These are phyloP conservation scores for Tetradesmus lagerheimii DNA, from an alignment of 139 green algal genomes.

Conservation along the genomic window DNA sequence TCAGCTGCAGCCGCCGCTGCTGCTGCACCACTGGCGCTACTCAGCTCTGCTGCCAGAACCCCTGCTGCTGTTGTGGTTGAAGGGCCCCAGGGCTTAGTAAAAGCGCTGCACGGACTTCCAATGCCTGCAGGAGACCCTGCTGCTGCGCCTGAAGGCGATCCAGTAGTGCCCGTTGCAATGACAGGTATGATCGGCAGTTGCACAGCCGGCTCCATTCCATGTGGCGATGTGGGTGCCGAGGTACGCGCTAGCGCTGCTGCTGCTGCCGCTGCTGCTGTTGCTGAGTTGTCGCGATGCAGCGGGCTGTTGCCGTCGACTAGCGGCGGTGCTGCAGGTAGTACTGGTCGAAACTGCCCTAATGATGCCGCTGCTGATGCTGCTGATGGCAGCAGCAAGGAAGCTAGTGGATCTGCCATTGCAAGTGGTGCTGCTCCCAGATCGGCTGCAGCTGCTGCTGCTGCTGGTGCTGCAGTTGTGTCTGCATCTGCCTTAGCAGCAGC, in stretches of 20 bases:
- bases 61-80: slow-evolving; percentile 36
- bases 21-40: not conserved
- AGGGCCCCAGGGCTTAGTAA: not conserved
- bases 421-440: not conserved
- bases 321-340: not conserved
- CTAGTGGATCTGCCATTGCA: not conserved
- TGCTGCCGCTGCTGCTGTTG: not conserved
- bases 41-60: not conserved
- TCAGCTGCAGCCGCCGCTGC: not conserved
- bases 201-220: not conserved
- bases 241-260: not conserved
- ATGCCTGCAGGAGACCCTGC: not conserved
- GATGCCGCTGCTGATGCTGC: not conserved
- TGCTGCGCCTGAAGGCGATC: not conserved
- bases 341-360: not conserved
- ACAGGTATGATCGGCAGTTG: not conserved
- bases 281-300: not conserved
- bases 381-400: not conserved
- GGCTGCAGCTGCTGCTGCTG: not conserved
- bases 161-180: not conserved
- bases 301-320: not conserved
- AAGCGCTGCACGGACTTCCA: not conserved
- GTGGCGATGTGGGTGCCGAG: not conserved
- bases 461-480: not conserved
- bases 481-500: not conserved